These are phyloP conservation scores for Rhamnella rubrinervis DNA, from an alignment of 331 rosid species.

Conservation along the genomic window DNA sequence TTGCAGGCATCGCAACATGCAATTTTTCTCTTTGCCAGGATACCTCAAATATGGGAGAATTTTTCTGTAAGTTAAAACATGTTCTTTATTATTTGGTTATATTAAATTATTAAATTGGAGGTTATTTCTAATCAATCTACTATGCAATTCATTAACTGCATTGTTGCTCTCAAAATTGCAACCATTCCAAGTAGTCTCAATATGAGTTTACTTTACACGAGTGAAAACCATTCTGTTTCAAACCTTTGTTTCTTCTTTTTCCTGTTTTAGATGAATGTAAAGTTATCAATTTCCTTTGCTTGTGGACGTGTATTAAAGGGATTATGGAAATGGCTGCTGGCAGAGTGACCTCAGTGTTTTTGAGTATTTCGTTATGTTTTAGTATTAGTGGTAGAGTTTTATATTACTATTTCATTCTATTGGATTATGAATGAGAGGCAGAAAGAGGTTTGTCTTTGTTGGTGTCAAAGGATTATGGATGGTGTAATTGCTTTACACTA, in stretches of 20 bases:
- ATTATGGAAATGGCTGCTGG: too few relatives aligned
- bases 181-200: slow-evolving; percentile 8
- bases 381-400: neutral
- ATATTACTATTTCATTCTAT: neutral
- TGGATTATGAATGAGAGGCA: neutral
- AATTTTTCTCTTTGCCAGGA: slow-evolving; percentile 85
- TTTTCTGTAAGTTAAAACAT: slow-evolving; percentile 72
- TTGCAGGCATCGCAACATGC: slow-evolving; percentile 94
- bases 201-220: neutral
- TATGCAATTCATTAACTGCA: slow-evolving; percentile 6
- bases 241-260: too few relatives aligned
- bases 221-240: too few relatives aligned
- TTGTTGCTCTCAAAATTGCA: slow-evolving; percentile 8
- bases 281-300: too few relatives aligned
- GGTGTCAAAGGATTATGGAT: neutral
- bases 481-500: neutral
- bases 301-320: too few relatives aligned
- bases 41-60: slow-evolving; percentile 97
- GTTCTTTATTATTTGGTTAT: slow-evolving; percentile 6
- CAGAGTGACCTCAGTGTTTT: neutral
- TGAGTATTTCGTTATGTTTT: neutral
- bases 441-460: slow-evolving; percentile 8
- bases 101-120: slow-evolving; percentile 12
- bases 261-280: too few relatives aligned
- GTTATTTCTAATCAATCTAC: slow-evolving; percentile 7